Evolutionary conservation across 2,329 filamentous ascomycete species (phyloP).

Genomic region (Ophiostoma ulmi): DNA sequence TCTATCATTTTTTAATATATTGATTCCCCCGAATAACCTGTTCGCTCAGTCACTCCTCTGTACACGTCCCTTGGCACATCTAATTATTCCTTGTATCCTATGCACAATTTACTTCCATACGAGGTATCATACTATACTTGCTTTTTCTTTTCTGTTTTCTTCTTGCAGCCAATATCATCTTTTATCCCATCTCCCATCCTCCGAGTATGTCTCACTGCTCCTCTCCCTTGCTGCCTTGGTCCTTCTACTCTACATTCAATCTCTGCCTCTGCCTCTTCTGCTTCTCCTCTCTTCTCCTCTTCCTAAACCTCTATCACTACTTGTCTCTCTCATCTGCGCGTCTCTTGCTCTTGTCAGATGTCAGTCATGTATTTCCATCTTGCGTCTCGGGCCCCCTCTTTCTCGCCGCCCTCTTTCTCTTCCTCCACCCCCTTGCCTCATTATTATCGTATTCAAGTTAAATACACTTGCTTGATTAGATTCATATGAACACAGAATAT

Average conservation of each 20-base stretch:
- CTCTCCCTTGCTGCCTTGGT: constrained; percentile 2
- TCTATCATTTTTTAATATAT: too few species aligned
- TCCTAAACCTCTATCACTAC: background rate
- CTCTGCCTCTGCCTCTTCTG: background rate
- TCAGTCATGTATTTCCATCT: background rate
- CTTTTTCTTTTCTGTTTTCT: background rate
- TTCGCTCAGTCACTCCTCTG: too few species aligned
- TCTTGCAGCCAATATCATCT: background rate
- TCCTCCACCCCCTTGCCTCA: background rate
- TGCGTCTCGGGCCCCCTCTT: background rate
- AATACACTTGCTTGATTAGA: background rate
- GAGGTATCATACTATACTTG: background rate
- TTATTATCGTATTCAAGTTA: background rate
- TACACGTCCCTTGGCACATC: background rate
- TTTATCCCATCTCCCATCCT: background rate
- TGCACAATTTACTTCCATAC: background rate
- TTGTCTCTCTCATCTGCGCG: background rate
- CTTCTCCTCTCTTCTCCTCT: background rate
- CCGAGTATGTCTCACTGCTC: constrained; percentile 1
- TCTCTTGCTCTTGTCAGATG: background rate
- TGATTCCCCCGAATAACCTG: too few species aligned
- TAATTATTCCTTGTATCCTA: background rate
- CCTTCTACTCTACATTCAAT: background rate
- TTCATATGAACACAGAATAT: too few species aligned
- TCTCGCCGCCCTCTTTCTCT: background rate